Percentiles rank a stretch among this genome's conserved stretches.
Evolutionary conservation across 306 rosid species (phyloP).

Genomic region (Castanopsis chinensis): DNA sequence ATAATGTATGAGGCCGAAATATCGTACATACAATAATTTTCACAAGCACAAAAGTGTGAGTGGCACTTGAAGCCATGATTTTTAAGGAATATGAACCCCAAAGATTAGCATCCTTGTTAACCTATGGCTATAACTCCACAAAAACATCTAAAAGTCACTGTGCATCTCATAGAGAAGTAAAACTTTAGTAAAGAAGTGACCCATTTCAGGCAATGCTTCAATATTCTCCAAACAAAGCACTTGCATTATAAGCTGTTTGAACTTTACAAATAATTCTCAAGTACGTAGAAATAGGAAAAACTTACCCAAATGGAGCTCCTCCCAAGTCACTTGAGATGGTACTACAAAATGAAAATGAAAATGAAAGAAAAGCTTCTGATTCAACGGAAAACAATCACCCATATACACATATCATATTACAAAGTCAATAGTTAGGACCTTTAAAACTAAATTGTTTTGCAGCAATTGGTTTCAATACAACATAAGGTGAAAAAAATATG

Average conservation of each 20-base stretch:
- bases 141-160: background rate
- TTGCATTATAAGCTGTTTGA: background rate
- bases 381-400: background rate
- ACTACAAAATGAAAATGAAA: slow-evolving; percentile 42
- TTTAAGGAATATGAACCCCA: background rate
- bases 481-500: background rate
- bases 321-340: slow-evolving; percentile 76
- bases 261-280: background rate
- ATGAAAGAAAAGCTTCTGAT: background rate
- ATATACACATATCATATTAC: background rate
- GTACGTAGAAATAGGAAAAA: background rate
- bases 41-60: background rate
- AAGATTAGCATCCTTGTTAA: background rate
- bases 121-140: background rate
- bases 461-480: background rate
- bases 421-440: background rate
- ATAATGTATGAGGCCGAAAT: background rate
- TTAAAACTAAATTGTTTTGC: background rate
- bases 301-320: slow-evolving; percentile 97
- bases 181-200: background rate
- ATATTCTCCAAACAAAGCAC: background rate
- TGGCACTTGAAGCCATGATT: background rate
- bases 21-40: background rate
- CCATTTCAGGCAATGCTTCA: background rate
- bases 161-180: background rate